phyloP scores from a whole-genome alignment of 768 basidiomycete species.

The Mycena capillaripes region DNA sequence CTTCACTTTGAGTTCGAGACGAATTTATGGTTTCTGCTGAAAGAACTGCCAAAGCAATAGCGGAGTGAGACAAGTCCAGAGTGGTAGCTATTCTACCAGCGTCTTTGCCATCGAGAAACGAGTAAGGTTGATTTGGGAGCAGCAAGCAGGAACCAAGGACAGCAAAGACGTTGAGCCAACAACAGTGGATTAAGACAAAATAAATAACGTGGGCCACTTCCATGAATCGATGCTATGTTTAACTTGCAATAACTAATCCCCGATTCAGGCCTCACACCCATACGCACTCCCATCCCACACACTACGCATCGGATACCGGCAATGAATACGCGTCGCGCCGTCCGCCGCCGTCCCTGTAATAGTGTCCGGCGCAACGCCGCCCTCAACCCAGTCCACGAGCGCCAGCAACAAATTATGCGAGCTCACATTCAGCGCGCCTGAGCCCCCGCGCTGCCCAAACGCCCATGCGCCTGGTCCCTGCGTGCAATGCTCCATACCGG shows the following conservation, averaged over 20 bases:
- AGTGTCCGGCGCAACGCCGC: conserved; percentile 9
- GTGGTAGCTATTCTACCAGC: too few species aligned
- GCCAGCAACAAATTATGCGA: conserved; percentile 2
- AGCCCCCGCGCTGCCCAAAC: conserved; percentile 31
- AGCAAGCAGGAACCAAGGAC: too few species aligned
- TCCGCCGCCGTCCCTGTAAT: background rate
- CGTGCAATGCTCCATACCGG: conserved; percentile 43
- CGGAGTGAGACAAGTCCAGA: too few species aligned
- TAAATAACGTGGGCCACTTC: too few species aligned
- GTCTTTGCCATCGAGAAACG: too few species aligned
- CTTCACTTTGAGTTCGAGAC: too few species aligned
- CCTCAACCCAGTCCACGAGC: conserved; percentile 16
- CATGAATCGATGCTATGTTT: too few species aligned
- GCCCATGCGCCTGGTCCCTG: conserved; percentile 36
- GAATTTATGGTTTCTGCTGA: too few species aligned
- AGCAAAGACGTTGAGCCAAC: too few species aligned
- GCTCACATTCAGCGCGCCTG: background rate
- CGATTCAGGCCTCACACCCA: background rate
- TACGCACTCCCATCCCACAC: background rate
- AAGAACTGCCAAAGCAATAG: too few species aligned
- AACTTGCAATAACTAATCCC: background rate
- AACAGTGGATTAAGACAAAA: too few species aligned
- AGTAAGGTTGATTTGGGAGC: too few species aligned
- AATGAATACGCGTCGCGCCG: conserved; percentile 2
- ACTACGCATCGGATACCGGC: conserved; percentile 6